These are phyloP conservation scores for Kurtzmaniella quercitrusa DNA, from an alignment of 1,139 yeast species.

Conservation along the genomic window DNA sequence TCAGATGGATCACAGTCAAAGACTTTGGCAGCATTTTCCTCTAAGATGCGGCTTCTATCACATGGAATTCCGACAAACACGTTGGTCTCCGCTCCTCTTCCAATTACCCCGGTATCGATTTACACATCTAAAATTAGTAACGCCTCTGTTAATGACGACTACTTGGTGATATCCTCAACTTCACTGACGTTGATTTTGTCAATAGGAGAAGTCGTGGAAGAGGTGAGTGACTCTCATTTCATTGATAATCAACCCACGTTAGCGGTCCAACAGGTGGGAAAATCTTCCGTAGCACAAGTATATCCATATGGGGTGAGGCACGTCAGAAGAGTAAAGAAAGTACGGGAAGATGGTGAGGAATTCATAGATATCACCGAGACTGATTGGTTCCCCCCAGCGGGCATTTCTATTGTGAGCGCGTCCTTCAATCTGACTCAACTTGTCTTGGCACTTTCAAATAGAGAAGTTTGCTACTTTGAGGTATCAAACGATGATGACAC, in stretches of 20 bases:
- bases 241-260: constrained; percentile 57
- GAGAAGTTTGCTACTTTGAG: constrained; percentile 81
- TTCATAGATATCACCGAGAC: constrained; percentile 15
- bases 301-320: constrained; percentile 73
- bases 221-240: constrained; percentile 65
- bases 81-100: constrained; percentile 70
- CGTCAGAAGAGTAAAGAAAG: constrained; percentile 27
- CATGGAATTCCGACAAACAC: constrained; percentile 61
- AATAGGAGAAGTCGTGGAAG: constrained; percentile 77
- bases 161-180: constrained; percentile 62
- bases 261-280: constrained; percentile 68
- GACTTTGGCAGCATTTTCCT: neutral
- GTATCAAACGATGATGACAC: constrained; percentile 58
- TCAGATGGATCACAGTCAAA: neutral
- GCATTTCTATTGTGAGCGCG: constrained; percentile 58
- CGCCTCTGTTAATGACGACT: constrained; percentile 53
- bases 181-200: constrained; percentile 67
- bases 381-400: constrained; percentile 87
- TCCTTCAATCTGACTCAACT: constrained; percentile 67
- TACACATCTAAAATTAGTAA: constrained; percentile 53
- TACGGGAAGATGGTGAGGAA: constrained; percentile 18
- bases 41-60: constrained; percentile 26
- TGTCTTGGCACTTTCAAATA: constrained; percentile 64
- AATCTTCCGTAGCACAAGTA: constrained; percentile 63
- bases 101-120: constrained; percentile 55